These are phyloP conservation scores for Ceratocystis variospora DNA, from an alignment of 2,329 filamentous ascomycete genomes.

Conservation along the genomic window DNA sequence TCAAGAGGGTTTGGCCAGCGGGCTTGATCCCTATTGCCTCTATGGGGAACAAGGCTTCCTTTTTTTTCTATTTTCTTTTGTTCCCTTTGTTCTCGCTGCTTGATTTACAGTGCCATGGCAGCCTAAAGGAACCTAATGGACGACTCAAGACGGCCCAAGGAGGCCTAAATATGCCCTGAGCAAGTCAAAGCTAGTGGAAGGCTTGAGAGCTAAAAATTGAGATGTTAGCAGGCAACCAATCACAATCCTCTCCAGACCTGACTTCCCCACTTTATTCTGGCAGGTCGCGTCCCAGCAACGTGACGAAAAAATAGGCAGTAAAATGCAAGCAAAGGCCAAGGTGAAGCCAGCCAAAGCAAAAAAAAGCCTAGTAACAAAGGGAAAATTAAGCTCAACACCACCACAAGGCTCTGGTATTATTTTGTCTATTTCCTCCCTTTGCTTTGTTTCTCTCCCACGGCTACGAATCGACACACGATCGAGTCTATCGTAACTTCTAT, in stretches of 20 bases:
- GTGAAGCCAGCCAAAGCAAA: neutral
- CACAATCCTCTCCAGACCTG: neutral
- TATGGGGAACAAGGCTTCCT: neutral
- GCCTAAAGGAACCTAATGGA: neutral
- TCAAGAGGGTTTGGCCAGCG: neutral
- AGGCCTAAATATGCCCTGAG: neutral
- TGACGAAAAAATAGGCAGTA: constrained; percentile 11
- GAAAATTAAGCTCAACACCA: neutral
- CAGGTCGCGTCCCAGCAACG: constrained; percentile 11
- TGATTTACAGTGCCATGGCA: neutral
- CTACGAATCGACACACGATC: neutral
- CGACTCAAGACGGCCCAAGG: no score
- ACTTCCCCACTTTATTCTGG: neutral
- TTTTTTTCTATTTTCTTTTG: neutral
- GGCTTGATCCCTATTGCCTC: no score
- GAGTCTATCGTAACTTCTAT: neutral
- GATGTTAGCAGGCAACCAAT: neutral
- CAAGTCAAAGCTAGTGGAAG: neutral
- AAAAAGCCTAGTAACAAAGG: neutral
- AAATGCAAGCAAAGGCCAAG: neutral
- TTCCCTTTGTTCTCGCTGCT: neutral
- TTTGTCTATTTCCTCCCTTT: neutral
- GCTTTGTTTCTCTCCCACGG: constrained; percentile 5
- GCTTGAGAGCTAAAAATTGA: neutral
- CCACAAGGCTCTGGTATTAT: neutral